phyloP scores from a whole-genome alignment of 805 yeast species.

The Isabelozyma rhagii region DNA sequence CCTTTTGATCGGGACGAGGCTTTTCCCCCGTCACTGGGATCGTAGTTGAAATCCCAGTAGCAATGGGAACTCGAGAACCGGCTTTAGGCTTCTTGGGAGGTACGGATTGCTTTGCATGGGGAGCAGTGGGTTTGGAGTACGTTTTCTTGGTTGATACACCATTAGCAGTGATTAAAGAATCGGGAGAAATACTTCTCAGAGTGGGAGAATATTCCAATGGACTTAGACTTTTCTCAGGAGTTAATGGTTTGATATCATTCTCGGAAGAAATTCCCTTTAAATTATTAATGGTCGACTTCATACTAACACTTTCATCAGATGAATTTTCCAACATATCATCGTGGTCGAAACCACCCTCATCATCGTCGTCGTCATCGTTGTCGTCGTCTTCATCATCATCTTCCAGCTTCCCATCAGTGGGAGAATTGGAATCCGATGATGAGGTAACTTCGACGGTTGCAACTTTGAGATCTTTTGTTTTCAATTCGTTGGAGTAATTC shows the following conservation, averaged over 20 bases:
- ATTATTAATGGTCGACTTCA: conserved; percentile 12
- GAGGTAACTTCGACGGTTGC: conserved; percentile 6
- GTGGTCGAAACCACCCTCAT: conserved; percentile 20
- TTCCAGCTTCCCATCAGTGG: conserved; percentile 2
- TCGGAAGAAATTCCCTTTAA: conserved; percentile 12
- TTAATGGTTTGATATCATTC: conserved; percentile 16
- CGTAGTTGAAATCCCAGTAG: conserved; percentile 72
- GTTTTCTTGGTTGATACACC: conserved; percentile 7
- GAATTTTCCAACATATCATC: conserved; percentile 7
- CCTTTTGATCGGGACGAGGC: conserved; percentile 67
- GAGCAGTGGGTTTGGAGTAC: conserved; percentile 26
- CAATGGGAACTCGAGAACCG: conserved; percentile 49
- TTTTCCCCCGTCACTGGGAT: conserved; percentile 74
- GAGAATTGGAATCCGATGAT: conserved; percentile 7
- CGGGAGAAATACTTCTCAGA: conserved; percentile 42
- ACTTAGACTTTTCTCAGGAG: conserved; percentile 23
- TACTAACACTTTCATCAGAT: conserved; percentile 3
- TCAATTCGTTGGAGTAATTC: conserved; percentile 3
- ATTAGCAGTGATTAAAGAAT: conserved; percentile 29
- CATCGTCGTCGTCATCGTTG: conserved; percentile 12
- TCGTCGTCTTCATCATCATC: conserved; percentile 4
- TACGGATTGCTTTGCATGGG: conserved; percentile 24
- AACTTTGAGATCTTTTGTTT: background rate
- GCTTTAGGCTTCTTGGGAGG: conserved; percentile 32
- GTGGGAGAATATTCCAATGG: conserved; percentile 33